A percentile compares a stretch with the other conserved stretches of the same genome.
Conservation (phyloP, 2,329 filamentous ascomycete species). For the Penicillium sp. region DNA sequence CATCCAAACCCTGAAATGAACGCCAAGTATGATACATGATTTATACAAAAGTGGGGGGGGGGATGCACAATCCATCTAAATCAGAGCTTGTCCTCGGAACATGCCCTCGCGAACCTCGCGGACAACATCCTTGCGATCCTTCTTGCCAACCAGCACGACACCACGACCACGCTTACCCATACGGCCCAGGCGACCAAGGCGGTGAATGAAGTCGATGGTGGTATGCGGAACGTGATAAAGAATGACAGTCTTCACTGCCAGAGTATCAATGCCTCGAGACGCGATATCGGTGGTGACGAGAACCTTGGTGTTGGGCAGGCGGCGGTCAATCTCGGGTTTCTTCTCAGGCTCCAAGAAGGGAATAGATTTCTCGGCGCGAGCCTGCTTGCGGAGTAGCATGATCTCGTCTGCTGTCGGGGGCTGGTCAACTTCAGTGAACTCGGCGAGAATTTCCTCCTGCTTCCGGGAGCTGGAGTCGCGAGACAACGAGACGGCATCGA, state of each 20-base stretch:
- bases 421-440: slow-evolving; percentile 65
- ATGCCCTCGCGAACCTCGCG: slow-evolving; percentile 89
- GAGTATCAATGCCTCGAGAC: slow-evolving; percentile 90
- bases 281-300: slow-evolving; percentile 93
- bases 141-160: slow-evolving; percentile 86
- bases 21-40: slow-evolving; percentile 32
- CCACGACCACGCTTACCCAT: slow-evolving; percentile 91
- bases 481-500: slow-evolving; percentile 84
- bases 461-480: slow-evolving; percentile 81
- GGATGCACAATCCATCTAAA: slow-evolving; percentile 53
- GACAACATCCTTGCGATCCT: slow-evolving; percentile 88
- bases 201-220: slow-evolving; percentile 97
- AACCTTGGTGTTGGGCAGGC: slow-evolving; percentile 80
- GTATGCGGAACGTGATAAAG: slow-evolving; percentile 98
- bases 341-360: slow-evolving; percentile 48
- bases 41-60: slow-evolving; percentile 28
- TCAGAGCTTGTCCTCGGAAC: slow-evolving; percentile 79
- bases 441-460: slow-evolving; percentile 75
- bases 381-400: slow-evolving; percentile 38
- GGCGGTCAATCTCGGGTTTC: slow-evolving; percentile 48
- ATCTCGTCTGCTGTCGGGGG: slow-evolving; percentile 47
- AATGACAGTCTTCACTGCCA: slow-evolving; percentile 88
- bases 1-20: slow-evolving; percentile 23
- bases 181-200: slow-evolving; percentile 85
- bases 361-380: slow-evolving; percentile 45